These are phyloP conservation scores for Conticribra weissflogii DNA, from an alignment of 108 stramenopile genomes.

Conservation along the genomic window DNA sequence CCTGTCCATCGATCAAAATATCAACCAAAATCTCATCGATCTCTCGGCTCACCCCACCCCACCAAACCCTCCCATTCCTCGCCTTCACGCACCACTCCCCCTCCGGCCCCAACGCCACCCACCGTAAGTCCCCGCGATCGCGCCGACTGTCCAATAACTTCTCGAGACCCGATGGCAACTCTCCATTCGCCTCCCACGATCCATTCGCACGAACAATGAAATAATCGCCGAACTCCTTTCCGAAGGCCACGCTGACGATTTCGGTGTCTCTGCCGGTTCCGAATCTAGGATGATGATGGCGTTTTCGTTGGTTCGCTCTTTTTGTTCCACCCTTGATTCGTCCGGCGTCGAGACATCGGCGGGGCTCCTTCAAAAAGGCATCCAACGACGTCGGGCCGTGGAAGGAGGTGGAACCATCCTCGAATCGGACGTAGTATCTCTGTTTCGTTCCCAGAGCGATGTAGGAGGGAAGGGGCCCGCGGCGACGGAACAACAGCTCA, in stretches of 20 bases:
- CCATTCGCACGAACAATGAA: slow-evolving; percentile 80
- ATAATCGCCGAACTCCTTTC: slow-evolving; percentile 64
- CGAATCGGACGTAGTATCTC: slow-evolving; percentile 71
- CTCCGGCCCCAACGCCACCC: slow-evolving; percentile 69
- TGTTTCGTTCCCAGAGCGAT: slow-evolving; percentile 70
- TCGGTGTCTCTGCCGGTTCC: background rate
- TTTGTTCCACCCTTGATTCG: background rate
- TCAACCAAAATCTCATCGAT: slow-evolving; percentile 55
- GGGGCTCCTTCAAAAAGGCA: slow-evolving; percentile 60
- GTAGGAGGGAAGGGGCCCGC: slow-evolving; percentile 62
- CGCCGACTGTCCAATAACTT: slow-evolving; percentile 57
- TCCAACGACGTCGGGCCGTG: slow-evolving; percentile 65
- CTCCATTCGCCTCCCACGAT: slow-evolving; percentile 75
- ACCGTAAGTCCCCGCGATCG: slow-evolving; percentile 59
- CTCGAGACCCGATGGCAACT: slow-evolving; percentile 62
- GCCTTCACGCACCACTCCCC: slow-evolving; percentile 82
- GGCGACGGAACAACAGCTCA: slow-evolving; percentile 52
- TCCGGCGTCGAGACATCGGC: slow-evolving; percentile 3
- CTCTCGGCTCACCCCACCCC: slow-evolving; percentile 72
- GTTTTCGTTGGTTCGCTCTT: background rate
- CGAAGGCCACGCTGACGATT: slow-evolving; percentile 65
- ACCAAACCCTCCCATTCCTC: slow-evolving; percentile 81
- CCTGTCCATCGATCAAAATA: slow-evolving; percentile 47
- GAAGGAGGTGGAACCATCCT: slow-evolving; percentile 65
- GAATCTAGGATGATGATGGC: background rate